Evolutionary conservation across 768 basidiomycete genomes (phyloP).

Genomic region (Tricholoma sp.): DNA sequence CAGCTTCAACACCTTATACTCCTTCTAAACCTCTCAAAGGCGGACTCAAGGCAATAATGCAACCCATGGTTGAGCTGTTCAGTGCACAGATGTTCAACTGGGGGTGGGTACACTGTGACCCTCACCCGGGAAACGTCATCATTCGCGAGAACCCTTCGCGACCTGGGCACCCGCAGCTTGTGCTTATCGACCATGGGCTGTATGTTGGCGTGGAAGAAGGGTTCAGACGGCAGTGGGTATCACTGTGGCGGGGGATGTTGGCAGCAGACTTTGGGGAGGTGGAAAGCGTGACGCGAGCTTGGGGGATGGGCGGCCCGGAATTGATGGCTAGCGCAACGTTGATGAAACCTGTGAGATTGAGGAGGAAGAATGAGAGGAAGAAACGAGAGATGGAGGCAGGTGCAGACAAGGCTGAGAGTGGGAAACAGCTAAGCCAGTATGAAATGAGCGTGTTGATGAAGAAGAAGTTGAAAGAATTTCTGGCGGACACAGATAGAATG

Average conservation of each 20-base stretch:
- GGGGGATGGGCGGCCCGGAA: constrained; percentile 71
- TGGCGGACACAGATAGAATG: constrained; percentile 72
- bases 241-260: constrained; percentile 67
- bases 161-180: constrained; percentile 51
- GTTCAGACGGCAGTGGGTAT: constrained; percentile 74
- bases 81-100: constrained; percentile 88
- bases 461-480: constrained; percentile 56
- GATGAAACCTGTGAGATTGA: constrained; percentile 52
- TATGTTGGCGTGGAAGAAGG: constrained; percentile 68
- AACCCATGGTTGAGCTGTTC: constrained; percentile 83
- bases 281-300: constrained; percentile 44
- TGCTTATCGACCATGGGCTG: constrained; percentile 89
- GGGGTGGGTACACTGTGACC: constrained; percentile 86
- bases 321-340: constrained; percentile 70
- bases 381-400: constrained; percentile 20
- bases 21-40: constrained; percentile 42
- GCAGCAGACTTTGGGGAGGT: constrained; percentile 51
- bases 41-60: constrained; percentile 66
- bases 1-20: constrained; percentile 19
- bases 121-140: constrained; percentile 75
- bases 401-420: constrained; percentile 27
- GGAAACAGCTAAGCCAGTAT: constrained; percentile 51
- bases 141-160: constrained; percentile 53
- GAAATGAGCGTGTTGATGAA: constrained; percentile 69
- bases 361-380: constrained; percentile 22